These are phyloP conservation scores for Aegilops umbellulata DNA, from an alignment of 176 grass and related monocot genomes.

Conservation along the genomic window DNA sequence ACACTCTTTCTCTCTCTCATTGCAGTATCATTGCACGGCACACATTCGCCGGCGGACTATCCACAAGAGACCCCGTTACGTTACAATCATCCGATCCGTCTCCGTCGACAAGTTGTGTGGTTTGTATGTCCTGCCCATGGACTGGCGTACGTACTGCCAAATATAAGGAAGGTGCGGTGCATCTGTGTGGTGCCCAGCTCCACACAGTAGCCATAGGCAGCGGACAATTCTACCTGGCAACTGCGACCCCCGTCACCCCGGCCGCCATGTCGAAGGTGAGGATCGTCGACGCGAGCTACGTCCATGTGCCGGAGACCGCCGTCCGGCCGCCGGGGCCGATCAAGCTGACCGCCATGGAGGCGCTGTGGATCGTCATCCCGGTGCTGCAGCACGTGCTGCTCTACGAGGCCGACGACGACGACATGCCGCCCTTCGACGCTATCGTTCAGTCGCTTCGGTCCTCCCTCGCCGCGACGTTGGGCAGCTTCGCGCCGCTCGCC, in stretches of 20 bases:
- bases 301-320: background rate
- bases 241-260: no score
- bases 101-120: background rate
- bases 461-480: slow-evolving; percentile 28
- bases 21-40: background rate
- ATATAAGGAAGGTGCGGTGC: no score
- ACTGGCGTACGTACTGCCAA: no score
- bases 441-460: background rate
- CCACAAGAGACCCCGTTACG: background rate
- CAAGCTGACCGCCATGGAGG: slow-evolving; percentile 36
- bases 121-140: background rate
- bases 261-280: slow-evolving; percentile 11
- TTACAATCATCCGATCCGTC: no score
- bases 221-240: background rate
- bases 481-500: slow-evolving; percentile 31
- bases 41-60: background rate
- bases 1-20: no score
- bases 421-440: slow-evolving; percentile 31
- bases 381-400: slow-evolving; percentile 31
- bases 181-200: background rate
- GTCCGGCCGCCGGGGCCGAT: background rate
- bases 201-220: background rate
- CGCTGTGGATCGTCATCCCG: background rate
- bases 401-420: slow-evolving; percentile 5
- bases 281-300: background rate